These are phyloP conservation scores for Globisporangium cylindrosporum DNA, from an alignment of 352 stramenopile genomes.

Conservation along the genomic window DNA sequence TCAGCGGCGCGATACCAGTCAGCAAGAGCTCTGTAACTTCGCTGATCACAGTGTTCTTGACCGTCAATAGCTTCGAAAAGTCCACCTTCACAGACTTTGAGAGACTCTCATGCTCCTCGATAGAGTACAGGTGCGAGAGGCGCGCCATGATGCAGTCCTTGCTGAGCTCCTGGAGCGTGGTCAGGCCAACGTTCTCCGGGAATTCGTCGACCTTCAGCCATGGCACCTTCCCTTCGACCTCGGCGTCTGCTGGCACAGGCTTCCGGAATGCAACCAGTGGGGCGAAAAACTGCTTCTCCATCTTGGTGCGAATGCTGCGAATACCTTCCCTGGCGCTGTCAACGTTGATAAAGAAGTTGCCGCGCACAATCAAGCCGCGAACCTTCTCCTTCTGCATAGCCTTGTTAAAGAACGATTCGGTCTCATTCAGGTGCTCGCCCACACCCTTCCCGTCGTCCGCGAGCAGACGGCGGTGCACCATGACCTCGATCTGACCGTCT, in stretches of 20 bases:
- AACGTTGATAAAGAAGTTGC: slow-evolving; percentile 70
- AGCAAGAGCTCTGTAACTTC: slow-evolving; percentile 88
- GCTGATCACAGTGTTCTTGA: slow-evolving; percentile 45
- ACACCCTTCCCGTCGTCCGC: slow-evolving; percentile 94
- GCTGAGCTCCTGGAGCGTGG: slow-evolving; percentile 84
- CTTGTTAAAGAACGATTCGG: slow-evolving; percentile 79
- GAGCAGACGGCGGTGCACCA: slow-evolving; percentile 95
- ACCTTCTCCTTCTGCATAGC: slow-evolving; percentile 49
- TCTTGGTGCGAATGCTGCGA: slow-evolving; percentile 50
- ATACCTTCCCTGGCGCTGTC: slow-evolving; percentile 54
- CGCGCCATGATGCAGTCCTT: slow-evolving; percentile 86
- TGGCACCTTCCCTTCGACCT: slow-evolving; percentile 49
- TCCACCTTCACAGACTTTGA: slow-evolving; percentile 76
- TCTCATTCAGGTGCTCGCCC: slow-evolving; percentile 90
- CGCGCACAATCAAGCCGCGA: slow-evolving; percentile 65
- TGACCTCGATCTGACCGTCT: slow-evolving; percentile 94
- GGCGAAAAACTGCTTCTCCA: slow-evolving; percentile 68
- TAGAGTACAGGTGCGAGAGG: slow-evolving; percentile 92
- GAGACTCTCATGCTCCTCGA: slow-evolving; percentile 81
- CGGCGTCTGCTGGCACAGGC: slow-evolving; percentile 22
- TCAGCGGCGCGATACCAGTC: slow-evolving; percentile 72
- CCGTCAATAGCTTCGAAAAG: slow-evolving; percentile 55
- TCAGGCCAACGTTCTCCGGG: slow-evolving; percentile 91
- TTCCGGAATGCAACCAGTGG: slow-evolving; percentile 58
- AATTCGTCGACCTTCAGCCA: slow-evolving; percentile 75